phyloP scores from a whole-genome alignment of 495 filamentous ascomycete species.

The Podospora pseudocomata region DNA sequence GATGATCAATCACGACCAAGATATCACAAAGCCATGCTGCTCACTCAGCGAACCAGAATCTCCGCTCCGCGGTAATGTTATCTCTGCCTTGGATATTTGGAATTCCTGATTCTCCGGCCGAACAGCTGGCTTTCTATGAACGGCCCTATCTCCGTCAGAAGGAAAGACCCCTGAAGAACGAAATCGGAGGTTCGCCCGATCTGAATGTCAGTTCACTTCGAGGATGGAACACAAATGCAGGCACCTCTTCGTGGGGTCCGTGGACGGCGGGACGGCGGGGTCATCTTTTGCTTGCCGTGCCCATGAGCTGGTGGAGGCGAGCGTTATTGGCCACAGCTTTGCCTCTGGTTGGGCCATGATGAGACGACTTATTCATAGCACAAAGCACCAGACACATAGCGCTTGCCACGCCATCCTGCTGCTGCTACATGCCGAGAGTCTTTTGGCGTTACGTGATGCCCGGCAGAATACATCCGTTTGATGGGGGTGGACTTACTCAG shows the following conservation, averaged over 20 bases:
- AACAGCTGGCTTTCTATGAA: neutral
- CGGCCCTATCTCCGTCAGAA: neutral
- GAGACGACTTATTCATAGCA: slow-evolving; percentile 11
- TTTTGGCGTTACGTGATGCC: neutral
- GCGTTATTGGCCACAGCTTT: slow-evolving; percentile 16
- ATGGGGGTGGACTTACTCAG: neutral
- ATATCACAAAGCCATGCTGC: slow-evolving; percentile 4
- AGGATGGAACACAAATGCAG: neutral
- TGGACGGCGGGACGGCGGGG: slow-evolving; percentile 8
- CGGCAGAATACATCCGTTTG: neutral
- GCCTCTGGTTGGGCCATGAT: slow-evolving; percentile 7
- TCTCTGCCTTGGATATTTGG: neutral
- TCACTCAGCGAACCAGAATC: slow-evolving; percentile 11
- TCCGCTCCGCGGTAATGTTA: slow-evolving; percentile 11
- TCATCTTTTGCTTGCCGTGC: neutral
- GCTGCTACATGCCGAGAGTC: neutral
- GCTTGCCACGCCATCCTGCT: slow-evolving; percentile 2
- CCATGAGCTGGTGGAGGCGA: slow-evolving; percentile 5
- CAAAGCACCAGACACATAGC: neutral
- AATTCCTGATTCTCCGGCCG: neutral
- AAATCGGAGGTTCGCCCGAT: slow-evolving; percentile 10
- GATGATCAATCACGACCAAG: slow-evolving; percentile 1
- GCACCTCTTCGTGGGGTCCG: neutral
- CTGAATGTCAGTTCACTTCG: neutral
- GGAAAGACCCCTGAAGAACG: neutral